Evolutionary conservation across 768 basidiomycete genomes (phyloP).

Genomic region (Lentinus brumalis): DNA sequence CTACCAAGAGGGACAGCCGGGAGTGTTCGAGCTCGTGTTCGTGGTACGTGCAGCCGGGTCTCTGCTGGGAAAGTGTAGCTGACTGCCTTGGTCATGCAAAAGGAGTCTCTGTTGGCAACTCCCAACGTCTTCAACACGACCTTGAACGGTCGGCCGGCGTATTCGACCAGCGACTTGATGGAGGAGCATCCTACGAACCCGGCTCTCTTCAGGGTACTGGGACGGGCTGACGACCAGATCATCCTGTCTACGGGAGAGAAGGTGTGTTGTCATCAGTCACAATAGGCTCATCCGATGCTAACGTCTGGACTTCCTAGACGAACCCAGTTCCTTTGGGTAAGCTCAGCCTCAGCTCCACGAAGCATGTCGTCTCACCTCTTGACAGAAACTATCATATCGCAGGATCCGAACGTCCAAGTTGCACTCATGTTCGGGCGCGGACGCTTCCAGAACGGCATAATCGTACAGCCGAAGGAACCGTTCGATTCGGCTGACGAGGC

Average conservation of each 20-base stretch:
- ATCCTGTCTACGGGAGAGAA: slow-evolving; percentile 43
- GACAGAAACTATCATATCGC: slow-evolving; percentile 37
- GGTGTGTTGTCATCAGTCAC: no score
- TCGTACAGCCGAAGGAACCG: slow-evolving; percentile 38
- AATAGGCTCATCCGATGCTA: no score
- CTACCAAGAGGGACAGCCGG: slow-evolving; percentile 34
- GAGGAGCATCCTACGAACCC: slow-evolving; percentile 42
- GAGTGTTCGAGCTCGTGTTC: slow-evolving; percentile 39
- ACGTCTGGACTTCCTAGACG: slow-evolving; percentile 29
- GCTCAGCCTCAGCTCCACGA: background rate
- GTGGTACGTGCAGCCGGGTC: slow-evolving; percentile 32
- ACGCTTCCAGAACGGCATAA: slow-evolving; percentile 40
- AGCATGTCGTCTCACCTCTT: background rate
- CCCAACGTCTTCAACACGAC: slow-evolving; percentile 17
- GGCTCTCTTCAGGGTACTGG: slow-evolving; percentile 39
- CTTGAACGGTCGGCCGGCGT: slow-evolving; percentile 34
- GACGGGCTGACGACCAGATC: slow-evolving; percentile 49
- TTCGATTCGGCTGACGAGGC: slow-evolving; percentile 36
- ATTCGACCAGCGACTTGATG: slow-evolving; percentile 44
- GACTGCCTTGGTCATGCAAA: background rate
- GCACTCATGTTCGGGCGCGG: slow-evolving; percentile 46
- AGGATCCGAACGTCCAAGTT: slow-evolving; percentile 35
- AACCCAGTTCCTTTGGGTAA: slow-evolving; percentile 41
- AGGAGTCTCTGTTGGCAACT: slow-evolving; percentile 10
- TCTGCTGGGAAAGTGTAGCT: background rate